Evolutionary conservation across 495 filamentous ascomycete genomes (phyloP).

Genomic region (Talaromyces proteolyticus): DNA sequence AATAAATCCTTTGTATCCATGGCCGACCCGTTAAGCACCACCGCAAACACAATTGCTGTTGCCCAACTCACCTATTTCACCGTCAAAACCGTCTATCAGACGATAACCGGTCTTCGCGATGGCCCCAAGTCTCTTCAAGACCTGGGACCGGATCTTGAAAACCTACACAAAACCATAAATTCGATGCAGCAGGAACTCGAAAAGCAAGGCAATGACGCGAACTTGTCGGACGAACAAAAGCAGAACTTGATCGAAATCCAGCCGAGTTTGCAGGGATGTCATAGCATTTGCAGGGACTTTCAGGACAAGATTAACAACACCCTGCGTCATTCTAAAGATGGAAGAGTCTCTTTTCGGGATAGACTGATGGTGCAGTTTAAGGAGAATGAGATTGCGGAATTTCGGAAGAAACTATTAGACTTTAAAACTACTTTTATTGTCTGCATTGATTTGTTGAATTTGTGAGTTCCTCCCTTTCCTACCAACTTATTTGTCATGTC

Average conservation of each 20-base stretch:
- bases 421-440: background rate
- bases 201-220: background rate
- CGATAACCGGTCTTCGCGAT: background rate
- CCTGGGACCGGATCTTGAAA: background rate
- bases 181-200: background rate
- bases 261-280: background rate
- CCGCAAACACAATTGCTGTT: background rate
- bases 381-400: background rate
- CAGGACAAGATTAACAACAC: background rate
- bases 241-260: background rate
- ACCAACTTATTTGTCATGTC: background rate
- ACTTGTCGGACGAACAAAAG: background rate
- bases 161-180: background rate
- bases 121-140: background rate
- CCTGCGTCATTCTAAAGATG: background rate
- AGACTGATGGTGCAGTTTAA: background rate
- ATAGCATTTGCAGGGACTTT: background rate
- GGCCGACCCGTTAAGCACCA: background rate
- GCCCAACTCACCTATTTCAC: background rate
- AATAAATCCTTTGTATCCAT: too few species aligned
- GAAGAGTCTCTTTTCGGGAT: background rate
- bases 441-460: background rate
- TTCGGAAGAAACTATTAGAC: background rate
- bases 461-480: background rate
- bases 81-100: background rate